Conservation (phyloP, 768 basidiomycete genomes). For the Leccinellum luteum region DNA sequence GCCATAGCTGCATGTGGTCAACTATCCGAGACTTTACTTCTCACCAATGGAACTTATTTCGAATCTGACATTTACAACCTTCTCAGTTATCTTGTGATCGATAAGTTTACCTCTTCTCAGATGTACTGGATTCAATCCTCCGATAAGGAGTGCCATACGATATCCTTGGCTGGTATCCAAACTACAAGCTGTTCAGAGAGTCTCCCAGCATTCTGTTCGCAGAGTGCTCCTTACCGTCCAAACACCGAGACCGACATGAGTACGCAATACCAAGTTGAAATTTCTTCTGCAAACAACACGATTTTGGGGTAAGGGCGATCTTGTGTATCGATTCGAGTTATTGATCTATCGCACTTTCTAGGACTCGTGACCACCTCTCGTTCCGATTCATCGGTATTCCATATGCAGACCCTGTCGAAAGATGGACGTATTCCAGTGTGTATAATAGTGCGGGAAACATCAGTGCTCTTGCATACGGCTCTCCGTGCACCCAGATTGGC, state of each 20-base stretch:
- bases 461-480: slow-evolving; percentile 33
- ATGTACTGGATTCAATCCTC: slow-evolving; percentile 12
- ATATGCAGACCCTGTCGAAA: slow-evolving; percentile 40
- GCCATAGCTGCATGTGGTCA: slow-evolving; percentile 5
- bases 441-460: slow-evolving; percentile 30
- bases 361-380: slow-evolving; percentile 45
- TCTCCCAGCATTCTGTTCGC: slow-evolving; percentile 9
- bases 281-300: slow-evolving; percentile 5
- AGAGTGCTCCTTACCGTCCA: slow-evolving; percentile 8
- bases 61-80: slow-evolving; percentile 5
- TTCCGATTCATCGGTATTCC: slow-evolving; percentile 55
- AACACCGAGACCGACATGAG: slow-evolving; percentile 7
- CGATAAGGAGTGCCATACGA: slow-evolving; percentile 1
- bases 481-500: slow-evolving; percentile 33
- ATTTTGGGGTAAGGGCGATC: slow-evolving; percentile 5
- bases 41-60: slow-evolving; percentile 10
- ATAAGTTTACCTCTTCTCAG: slow-evolving; percentile 3
- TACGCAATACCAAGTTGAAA: slow-evolving; percentile 5
- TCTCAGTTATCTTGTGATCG: slow-evolving; percentile 9
- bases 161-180: slow-evolving; percentile 5
- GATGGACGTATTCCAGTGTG: slow-evolving; percentile 43
- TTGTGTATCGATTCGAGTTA: background rate
- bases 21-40: slow-evolving; percentile 6
- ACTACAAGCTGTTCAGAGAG: slow-evolving; percentile 1
- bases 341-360: slow-evolving; percentile 9